Evolutionary conservation across 179 eudicot species (phyloP).

Genomic region (Patellifolia procumbens): DNA sequence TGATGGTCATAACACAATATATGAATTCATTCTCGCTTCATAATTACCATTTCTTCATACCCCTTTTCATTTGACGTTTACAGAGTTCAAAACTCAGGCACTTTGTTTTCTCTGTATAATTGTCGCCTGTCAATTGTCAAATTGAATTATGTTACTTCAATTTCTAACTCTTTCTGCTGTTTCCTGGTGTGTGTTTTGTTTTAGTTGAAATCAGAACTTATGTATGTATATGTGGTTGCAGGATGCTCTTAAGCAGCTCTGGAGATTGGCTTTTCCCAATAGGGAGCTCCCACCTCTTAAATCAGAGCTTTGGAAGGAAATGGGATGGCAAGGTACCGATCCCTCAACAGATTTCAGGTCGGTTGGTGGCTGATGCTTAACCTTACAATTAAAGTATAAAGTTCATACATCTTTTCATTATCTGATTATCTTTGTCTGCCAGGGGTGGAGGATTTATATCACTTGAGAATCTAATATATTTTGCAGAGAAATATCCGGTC

Average conservation of each 20-base stretch:
- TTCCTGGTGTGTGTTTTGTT: background rate
- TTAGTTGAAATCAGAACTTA: background rate
- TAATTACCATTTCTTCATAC: background rate
- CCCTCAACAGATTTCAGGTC: conserved; percentile 99
- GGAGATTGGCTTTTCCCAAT: conserved; percentile 90
- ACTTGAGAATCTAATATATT: conserved; percentile 88
- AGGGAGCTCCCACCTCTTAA: conserved; percentile 87
- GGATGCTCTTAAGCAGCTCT: conserved; percentile 92
- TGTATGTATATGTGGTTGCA: conserved; percentile 32
- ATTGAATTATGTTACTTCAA: background rate
- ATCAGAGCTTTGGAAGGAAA: conserved; percentile 98
- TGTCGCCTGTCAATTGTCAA: background rate
- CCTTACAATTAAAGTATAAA: background rate
- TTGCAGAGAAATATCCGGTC: conserved; percentile 88
- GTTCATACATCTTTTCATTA: conserved; percentile 1
- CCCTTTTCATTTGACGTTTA: background rate
- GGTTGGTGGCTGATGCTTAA: background rate
- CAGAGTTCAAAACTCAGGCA: background rate
- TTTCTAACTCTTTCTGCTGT: background rate
- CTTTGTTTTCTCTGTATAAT: background rate
- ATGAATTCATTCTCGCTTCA: background rate
- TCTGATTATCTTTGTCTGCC: conserved; percentile 23
- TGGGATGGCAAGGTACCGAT: conserved; percentile 99
- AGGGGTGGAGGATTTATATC: conserved; percentile 99
- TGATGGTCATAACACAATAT: background rate